Evolutionary conservation across 1,139 yeast species (phyloP), one percentile per base, ranked within the genome.

Genomic region (Debaryomyces singareniensis): DNA sequence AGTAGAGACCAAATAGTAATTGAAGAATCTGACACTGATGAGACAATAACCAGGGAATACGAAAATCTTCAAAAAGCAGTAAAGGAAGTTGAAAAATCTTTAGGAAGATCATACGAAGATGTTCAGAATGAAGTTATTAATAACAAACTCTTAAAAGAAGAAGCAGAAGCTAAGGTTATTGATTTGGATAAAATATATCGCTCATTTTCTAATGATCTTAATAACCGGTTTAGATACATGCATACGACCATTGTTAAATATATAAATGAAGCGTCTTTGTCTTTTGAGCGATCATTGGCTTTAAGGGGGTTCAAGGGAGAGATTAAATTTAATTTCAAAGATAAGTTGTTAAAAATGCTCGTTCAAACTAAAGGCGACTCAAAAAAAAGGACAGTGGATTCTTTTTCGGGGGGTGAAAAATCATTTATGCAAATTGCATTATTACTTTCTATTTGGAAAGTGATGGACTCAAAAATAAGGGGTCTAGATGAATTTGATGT

Each of bases 401-500:
- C 96, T 0, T 68, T 91, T 21, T 86, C 96, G 1, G 99, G 99
- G 24, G 99, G 99, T 26, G 98, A 93, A 51, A 89, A 89, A 51
- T 86, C 96, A 1, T 91, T 83, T 51, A 78, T 96, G 0, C 98
- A 93, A 51, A 79, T 91, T 40, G 85, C 96, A 0, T 68, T 93
- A 35, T 60, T 93, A 30, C 66, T 89, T 37, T 83, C 97, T 0
- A 83, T 94, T 27, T 93, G 99, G 99, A 77, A 78, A 39, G 80
- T 86, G 15, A 87, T 91, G 95, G 78, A 82, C 35, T 79, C 95
- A 0, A 75, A 81, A 36, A 71, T 93, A 14, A 71, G 95, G 36
- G 97, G 96, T 0, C 61, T 93, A 35, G 99, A 93, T 56, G 99
- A 93, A 54, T 93, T 91, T 53, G 99, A 93, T 58, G 98, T 93